Evolutionary conservation across 352 stramenopile genomes (phyloP).

Genomic region (Pythium biforme): DNA sequence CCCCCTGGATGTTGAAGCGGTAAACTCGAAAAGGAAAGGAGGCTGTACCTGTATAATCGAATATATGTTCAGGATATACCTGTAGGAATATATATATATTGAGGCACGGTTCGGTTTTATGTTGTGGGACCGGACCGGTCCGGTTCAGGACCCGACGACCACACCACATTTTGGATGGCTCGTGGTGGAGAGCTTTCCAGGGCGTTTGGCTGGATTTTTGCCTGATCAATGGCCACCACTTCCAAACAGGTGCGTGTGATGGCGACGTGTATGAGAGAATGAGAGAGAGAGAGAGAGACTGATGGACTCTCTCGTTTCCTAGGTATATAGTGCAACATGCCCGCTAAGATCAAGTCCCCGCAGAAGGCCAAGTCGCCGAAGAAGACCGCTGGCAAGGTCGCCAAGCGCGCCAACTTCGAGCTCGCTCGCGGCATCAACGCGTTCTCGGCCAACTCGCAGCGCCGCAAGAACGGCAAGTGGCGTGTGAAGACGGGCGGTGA

Average conservation of each 20-base stretch:
- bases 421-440: constrained; percentile 75
- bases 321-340: constrained; percentile 31
- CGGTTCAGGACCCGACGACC: constrained; percentile 5
- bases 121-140: constrained; percentile 5
- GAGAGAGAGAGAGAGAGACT: neutral
- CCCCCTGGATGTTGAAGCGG: neutral
- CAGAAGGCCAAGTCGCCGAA: constrained; percentile 24
- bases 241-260: constrained; percentile 27
- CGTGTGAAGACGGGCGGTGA: constrained; percentile 34
- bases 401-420: constrained; percentile 64
- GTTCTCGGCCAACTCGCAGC: constrained; percentile 64
- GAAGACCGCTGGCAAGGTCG: constrained; percentile 19
- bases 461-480: constrained; percentile 55
- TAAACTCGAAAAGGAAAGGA: neutral
- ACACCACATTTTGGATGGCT: constrained; percentile 20
- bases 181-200: neutral
- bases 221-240: constrained; percentile 14
- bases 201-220: neutral
- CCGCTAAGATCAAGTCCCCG: constrained; percentile 29
- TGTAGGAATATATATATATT: constrained; percentile 18
- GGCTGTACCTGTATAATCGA: neutral
- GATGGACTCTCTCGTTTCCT: neutral
- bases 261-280: neutral
- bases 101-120: constrained; percentile 2
- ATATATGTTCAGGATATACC: neutral